These are phyloP conservation scores for Fistulina hepatica DNA, from an alignment of 1,284 basidiomycete species.

Conservation along the genomic window DNA sequence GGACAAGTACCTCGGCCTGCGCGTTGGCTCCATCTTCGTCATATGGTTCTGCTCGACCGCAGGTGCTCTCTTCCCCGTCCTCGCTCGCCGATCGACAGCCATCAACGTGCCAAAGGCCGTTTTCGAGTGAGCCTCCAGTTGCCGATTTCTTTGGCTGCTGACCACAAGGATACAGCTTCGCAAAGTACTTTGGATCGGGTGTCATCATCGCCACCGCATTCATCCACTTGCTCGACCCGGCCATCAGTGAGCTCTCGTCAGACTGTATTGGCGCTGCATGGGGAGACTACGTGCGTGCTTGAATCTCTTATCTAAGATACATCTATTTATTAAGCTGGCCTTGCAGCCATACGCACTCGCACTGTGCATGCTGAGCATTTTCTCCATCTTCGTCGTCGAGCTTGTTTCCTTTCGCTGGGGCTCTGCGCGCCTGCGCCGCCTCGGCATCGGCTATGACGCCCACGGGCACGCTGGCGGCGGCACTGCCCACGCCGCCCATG, in stretches of 20 bases:
- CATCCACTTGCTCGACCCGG: slow-evolving; percentile 78
- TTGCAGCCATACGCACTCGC: slow-evolving; percentile 12
- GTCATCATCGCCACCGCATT: slow-evolving; percentile 92
- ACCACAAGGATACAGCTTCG: slow-evolving; percentile 43
- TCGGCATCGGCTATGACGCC: no score
- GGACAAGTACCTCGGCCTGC: slow-evolving; percentile 28
- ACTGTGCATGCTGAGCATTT: slow-evolving; percentile 14
- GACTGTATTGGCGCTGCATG: slow-evolving; percentile 66
- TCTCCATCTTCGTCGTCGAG: slow-evolving; percentile 14
- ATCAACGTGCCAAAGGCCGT: slow-evolving; percentile 50
- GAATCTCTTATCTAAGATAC: background rate
- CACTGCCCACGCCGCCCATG: no score
- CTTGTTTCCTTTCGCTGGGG: slow-evolving; percentile 15
- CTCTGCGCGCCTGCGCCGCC: no score
- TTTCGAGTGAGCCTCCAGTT: slow-evolving; percentile 51
- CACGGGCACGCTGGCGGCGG: no score
- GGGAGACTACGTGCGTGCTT: slow-evolving; percentile 56
- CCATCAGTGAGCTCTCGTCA: slow-evolving; percentile 58
- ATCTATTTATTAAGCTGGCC: background rate
- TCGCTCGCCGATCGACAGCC: slow-evolving; percentile 50
- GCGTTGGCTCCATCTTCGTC: slow-evolving; percentile 84
- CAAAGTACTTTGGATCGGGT: slow-evolving; percentile 93
- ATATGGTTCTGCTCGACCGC: slow-evolving; percentile 56
- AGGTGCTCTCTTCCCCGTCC: slow-evolving; percentile 77
- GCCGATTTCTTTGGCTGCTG: slow-evolving; percentile 14